Evolutionary conservation across 345 rosid species (phyloP), one percentile per base, ranked within the genome.

Genomic region (Gossypium ekmanianum): DNA sequence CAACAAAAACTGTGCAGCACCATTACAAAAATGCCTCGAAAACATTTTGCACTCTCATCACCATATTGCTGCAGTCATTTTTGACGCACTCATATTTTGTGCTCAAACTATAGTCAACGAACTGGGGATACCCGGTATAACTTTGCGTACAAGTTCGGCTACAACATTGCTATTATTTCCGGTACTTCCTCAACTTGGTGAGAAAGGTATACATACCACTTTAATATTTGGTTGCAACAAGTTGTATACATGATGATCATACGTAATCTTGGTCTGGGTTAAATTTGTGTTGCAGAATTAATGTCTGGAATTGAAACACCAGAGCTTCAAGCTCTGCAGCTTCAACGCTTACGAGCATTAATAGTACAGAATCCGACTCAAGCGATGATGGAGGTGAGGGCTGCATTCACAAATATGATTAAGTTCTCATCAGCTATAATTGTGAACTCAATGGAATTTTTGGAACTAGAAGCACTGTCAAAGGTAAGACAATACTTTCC

Each of bases 391-490:
- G 22, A 34, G 67, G 7, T 17, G 22, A 62, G 47, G 6, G 17
- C 1, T 61, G 43, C 17, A 61, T 1, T 11, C n/a, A 27, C 43
- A 27, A 13, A 27, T 2, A 10, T 3, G 2, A 1, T 24, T 4
- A 27, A 34, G 67, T 14, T 44, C 11, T 72, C 79, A 50, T 77
- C 83, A 27, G 79, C 79, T 29, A 4, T 29, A 29, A 29, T 29
- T 29, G 39, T 29, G 39, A 29, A 29, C 39, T 29, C 39, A 4
- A 13, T 71, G 13, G 76, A 78, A 18, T 81, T 74, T 68, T 81
- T 83, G 9, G 86, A 85, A 61, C 64, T 63, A 7, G 39, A 80
- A 52, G 44, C 62, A 24, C 14, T 81, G 64, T 51, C 55, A 52
- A 74, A 74, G 39, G n/a, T 71, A 45, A 77, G 39, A 27, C 72